phyloP scores from a whole-genome alignment of 441 rosid genomes.

The Aleurites moluccanus region DNA sequence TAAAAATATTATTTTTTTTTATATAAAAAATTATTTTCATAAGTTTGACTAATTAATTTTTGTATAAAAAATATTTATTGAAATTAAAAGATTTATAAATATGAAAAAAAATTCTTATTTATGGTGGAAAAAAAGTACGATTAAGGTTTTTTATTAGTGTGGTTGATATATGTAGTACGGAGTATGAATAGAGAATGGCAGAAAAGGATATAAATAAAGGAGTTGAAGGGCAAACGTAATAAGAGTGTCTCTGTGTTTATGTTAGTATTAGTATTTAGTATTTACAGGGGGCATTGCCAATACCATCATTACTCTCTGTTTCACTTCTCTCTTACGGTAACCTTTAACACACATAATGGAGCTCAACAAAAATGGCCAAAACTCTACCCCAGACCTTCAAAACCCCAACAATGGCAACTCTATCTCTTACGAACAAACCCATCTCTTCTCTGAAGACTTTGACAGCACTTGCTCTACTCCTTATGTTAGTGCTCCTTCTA shows the following conservation, averaged over 20 bases:
- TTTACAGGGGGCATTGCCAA: no score
- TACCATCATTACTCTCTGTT: background rate
- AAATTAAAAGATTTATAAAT: no score
- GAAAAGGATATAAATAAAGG: background rate
- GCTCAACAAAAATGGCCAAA: slow-evolving; percentile 27
- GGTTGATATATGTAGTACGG: background rate
- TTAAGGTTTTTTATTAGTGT: no score
- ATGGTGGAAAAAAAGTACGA: no score
- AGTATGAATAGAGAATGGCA: slow-evolving; percentile 25
- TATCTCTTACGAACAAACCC: slow-evolving; percentile 20
- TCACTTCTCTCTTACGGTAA: no score
- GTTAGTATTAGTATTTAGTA: background rate
- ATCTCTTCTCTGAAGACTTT: slow-evolving; percentile 42
- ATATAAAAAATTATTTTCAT: no score
- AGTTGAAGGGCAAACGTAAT: background rate
- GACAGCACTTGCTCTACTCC: slow-evolving; percentile 86
- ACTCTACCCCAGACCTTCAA: slow-evolving; percentile 4
- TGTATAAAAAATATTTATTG: no score
- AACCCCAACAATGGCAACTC: slow-evolving; percentile 23
- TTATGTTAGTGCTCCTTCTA: slow-evolving; percentile 91
- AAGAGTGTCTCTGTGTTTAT: no score
- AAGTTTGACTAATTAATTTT: no score
- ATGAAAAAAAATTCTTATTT: no score
- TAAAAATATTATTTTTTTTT: no score
- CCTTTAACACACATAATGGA: slow-evolving; percentile 18